phyloP scores from a whole-genome alignment of 495 filamentous ascomycete genomes.

The Penicillium silybi region DNA sequence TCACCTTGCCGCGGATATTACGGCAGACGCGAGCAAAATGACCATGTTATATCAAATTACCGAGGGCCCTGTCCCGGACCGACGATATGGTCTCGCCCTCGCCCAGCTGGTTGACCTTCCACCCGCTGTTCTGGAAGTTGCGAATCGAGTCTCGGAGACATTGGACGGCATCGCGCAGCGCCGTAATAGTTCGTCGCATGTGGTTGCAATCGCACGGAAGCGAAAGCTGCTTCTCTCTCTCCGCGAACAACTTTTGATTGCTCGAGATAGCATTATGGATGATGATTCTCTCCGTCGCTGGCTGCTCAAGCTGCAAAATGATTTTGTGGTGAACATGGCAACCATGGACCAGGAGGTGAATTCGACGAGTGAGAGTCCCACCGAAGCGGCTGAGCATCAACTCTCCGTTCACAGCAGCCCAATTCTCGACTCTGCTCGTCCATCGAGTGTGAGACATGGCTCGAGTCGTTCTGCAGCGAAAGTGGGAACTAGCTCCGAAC shows the following conservation, averaged over 20 bases:
- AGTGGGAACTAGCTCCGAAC: background rate
- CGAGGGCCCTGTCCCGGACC: constrained; percentile 63
- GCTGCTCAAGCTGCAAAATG: constrained; percentile 66
- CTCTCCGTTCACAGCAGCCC: background rate
- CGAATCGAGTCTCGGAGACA: constrained; percentile 57
- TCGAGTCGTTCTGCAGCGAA: background rate
- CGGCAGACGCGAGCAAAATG: constrained; percentile 50
- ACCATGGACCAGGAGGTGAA: constrained; percentile 45
- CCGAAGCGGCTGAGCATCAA: background rate
- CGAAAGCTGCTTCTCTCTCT: constrained; percentile 72
- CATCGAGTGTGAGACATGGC: background rate
- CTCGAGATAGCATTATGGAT: constrained; percentile 63
- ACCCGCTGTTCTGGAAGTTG: constrained; percentile 58
- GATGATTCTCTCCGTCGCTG: constrained; percentile 58
- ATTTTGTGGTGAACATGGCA: constrained; percentile 72
- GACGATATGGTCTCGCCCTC: constrained; percentile 74
- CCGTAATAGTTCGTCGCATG: constrained; percentile 53
- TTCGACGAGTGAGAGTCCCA: constrained; percentile 6
- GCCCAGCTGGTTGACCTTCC: constrained; percentile 75
- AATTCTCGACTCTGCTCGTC: background rate
- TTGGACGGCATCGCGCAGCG: constrained; percentile 52
- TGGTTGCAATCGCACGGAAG: constrained; percentile 53
- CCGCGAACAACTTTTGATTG: constrained; percentile 70
- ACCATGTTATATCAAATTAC: constrained; percentile 82
- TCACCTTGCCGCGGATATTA: constrained; percentile 71